Evolutionary conservation across 2,329 filamentous ascomycete species (phyloP).

Genomic region (Leptographium galeiforme): DNA sequence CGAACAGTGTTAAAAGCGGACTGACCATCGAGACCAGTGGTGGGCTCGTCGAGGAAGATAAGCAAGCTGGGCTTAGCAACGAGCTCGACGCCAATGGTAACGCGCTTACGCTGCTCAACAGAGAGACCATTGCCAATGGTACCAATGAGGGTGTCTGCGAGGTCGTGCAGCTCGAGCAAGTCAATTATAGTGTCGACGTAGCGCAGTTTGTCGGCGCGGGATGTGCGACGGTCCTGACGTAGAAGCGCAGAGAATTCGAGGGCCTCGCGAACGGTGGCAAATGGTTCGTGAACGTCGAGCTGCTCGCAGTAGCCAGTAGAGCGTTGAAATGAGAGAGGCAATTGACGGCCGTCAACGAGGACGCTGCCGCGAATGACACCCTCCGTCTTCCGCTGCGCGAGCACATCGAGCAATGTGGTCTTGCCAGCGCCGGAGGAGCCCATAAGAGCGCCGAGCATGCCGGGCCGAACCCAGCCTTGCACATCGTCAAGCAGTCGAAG

Average conservation of each 20-base stretch:
- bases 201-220: conserved; percentile 54
- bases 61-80: conserved; percentile 46
- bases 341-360: conserved; percentile 58
- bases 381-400: conserved; percentile 68
- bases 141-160: conserved; percentile 34
- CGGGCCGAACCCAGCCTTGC: conserved; percentile 72
- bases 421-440: conserved; percentile 73
- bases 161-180: conserved; percentile 33
- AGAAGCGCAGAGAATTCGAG: conserved; percentile 62
- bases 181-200: conserved; percentile 73
- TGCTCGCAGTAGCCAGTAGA: conserved; percentile 73
- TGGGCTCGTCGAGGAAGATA: conserved; percentile 50
- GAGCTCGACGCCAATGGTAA: conserved; percentile 48
- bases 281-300: conserved; percentile 63
- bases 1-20: conserved; percentile 53
- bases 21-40: conserved; percentile 53
- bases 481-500: conserved; percentile 64
- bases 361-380: conserved; percentile 63
- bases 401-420: conserved; percentile 69
- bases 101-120: conserved; percentile 38
- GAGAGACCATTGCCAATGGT: conserved; percentile 37
- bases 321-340: conserved; percentile 62
- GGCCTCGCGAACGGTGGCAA: conserved; percentile 62
- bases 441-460: conserved; percentile 69
- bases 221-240: conserved; percentile 51